Conservation (phyloP, 164 flowering plant genomes). For the Sedum album region DNA sequence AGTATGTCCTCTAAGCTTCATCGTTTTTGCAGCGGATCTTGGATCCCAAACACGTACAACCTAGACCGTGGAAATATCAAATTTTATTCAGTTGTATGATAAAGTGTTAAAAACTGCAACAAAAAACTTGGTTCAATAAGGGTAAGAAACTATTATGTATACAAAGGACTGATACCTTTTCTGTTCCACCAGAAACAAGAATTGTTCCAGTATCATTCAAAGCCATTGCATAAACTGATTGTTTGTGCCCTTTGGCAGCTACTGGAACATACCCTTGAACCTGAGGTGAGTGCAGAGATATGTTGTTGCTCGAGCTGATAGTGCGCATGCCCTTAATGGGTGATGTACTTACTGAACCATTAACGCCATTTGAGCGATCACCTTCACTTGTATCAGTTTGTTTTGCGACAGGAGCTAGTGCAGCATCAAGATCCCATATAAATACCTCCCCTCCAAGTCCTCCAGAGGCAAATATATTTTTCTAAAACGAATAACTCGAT, state of each 20-base stretch:
- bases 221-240: constrained; percentile 93
- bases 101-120: background rate
- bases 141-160: too few species aligned
- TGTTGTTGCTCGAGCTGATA: constrained; percentile 63
- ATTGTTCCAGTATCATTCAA: constrained; percentile 80
- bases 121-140: background rate
- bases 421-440: constrained; percentile 95
- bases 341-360: constrained; percentile 33
- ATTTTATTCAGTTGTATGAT: too few species aligned
- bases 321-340: constrained; percentile 58
- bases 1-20: constrained; percentile 95
- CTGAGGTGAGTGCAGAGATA: constrained; percentile 55
- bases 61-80: constrained; percentile 21
- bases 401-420: constrained; percentile 56
- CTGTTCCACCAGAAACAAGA: constrained; percentile 99
- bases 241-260: constrained; percentile 93
- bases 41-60: constrained; percentile 99
- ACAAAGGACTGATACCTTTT: constrained; percentile 48
- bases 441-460: constrained; percentile 99
- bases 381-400: constrained; percentile 56
- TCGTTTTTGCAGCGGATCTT: constrained; percentile 81
- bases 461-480: constrained; percentile 90
- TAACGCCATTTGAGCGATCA: constrained; percentile 56
- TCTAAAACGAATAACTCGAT: constrained; percentile 73
- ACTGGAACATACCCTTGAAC: constrained; percentile 65